Base-by-base conservation (phyloP, 208 protist genomes). In the Strigomonas oncopelti region DNA sequence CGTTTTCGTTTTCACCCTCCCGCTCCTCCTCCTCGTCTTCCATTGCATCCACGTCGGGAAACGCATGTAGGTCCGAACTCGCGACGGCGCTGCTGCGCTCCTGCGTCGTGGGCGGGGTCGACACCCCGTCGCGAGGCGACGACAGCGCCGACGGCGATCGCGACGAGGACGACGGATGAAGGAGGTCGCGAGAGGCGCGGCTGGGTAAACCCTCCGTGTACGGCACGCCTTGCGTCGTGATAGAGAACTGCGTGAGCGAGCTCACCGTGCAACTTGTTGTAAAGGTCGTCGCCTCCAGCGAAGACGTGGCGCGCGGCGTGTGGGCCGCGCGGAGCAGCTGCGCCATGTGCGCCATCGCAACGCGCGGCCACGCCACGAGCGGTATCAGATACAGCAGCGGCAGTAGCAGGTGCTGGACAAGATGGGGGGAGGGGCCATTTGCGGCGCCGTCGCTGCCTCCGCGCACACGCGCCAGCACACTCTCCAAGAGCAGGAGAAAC, bases 321-420 rank as follows among this genome's bases (percentile, higher is more conserved):
- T 61, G 38, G 22, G 70, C 68, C 24, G 46, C 66, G 45, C 60
- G 65, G 38, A 81, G 66, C 42, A 80, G 34, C 27, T 59, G 56
- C 14, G 69, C 74, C 42, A 85, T 65, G 29, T 73, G 59, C 5
- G 48, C 5, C 32, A 80, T 55, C 51, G 73, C 65, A 24, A 72
- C 58, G 22, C 58, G 48, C n/a, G 64, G 61, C 80, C 80, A 85
- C 22, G 45, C 53, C 29, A 77, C 69, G 36, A 72, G 65, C 32
- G 75, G 67, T 27, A 85, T 65, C 58, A 69, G 38, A 61, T 85
- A 75, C 34, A 85, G 73, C 53, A 82, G 32, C 36, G 80, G 72
- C 42, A 85, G 53, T 45, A 73, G 61, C 24, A 74, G 52, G 62
- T 71, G 55, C 45, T 52, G 31, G 59, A 68, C 65, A 25, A 73